A percentile compares a stretch with the other conserved stretches of the same genome.
Conservation (phyloP, 164 flowering plant genomes). For the Umbilicus rupestris region DNA sequence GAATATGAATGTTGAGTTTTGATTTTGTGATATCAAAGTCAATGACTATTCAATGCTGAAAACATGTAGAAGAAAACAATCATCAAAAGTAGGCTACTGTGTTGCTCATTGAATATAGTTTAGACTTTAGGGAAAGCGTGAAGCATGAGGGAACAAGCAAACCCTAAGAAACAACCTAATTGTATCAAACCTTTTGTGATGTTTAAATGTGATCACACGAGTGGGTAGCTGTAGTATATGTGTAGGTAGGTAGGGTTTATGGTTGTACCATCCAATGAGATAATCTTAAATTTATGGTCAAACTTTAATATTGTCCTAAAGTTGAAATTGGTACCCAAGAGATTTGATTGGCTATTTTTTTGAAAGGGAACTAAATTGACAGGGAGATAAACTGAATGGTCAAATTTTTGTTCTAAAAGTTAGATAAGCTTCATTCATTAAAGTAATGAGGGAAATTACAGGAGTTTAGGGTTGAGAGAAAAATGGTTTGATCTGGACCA, state of each 20-base stretch:
- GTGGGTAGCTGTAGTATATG: neutral
- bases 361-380: neutral
- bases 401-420: no score
- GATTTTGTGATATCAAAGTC: no score
- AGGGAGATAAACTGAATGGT: no score
- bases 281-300: conserved; percentile 4
- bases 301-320: neutral
- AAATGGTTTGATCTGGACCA: no score
- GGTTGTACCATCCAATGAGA: neutral
- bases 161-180: neutral
- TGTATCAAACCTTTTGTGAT: neutral
- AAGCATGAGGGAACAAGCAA: neutral
- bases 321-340: neutral
- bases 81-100: neutral
- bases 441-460: no score
- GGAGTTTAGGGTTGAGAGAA: no score
- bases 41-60: no score
- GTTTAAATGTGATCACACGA: conserved; percentile 1
- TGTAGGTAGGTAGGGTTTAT: neutral
- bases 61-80: neutral
- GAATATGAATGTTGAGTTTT: no score
- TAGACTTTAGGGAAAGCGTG: neutral
- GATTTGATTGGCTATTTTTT: neutral
- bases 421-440: no score
- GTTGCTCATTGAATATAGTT: neutral